Evolutionary conservation across 805 yeast species (phyloP).

Genomic region (Yarrowia sp.): DNA sequence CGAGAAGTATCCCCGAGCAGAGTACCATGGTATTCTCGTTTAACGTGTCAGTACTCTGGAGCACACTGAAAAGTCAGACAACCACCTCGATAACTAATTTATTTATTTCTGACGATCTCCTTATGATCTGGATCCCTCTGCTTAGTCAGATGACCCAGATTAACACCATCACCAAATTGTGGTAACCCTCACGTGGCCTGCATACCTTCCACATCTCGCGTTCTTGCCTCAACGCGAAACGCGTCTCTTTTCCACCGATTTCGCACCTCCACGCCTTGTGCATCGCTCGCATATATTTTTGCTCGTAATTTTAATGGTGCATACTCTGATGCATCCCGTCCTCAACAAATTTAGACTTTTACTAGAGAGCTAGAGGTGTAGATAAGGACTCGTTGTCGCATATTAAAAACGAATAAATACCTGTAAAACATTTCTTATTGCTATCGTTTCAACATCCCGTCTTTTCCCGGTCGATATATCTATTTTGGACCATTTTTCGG

Average conservation of each 20-base stretch:
- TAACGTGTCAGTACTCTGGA: conserved; percentile 33
- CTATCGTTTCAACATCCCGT: no score
- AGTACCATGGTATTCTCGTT: conserved; percentile 74
- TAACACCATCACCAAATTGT: no score
- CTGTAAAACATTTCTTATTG: no score
- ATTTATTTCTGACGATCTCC: no score
- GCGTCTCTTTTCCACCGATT: background rate
- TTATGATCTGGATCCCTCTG: no score
- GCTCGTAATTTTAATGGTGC: background rate
- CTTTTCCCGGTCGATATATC: background rate
- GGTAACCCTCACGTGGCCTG: no score
- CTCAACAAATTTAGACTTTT: background rate
- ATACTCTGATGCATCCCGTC: background rate
- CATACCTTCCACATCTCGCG: no score
- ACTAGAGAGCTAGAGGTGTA: background rate
- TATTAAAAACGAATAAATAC: no score
- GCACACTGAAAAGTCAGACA: background rate
- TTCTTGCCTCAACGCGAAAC: no score
- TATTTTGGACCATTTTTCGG: background rate
- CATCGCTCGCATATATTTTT: background rate
- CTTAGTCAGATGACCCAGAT: no score
- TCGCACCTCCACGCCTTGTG: background rate
- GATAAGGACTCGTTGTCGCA: no score
- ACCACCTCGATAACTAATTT: background rate
- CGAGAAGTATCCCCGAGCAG: conserved; percentile 53